These are phyloP conservation scores for Melampsora larici-populina DNA, from an alignment of 1,284 basidiomycete genomes.

Conservation along the genomic window DNA sequence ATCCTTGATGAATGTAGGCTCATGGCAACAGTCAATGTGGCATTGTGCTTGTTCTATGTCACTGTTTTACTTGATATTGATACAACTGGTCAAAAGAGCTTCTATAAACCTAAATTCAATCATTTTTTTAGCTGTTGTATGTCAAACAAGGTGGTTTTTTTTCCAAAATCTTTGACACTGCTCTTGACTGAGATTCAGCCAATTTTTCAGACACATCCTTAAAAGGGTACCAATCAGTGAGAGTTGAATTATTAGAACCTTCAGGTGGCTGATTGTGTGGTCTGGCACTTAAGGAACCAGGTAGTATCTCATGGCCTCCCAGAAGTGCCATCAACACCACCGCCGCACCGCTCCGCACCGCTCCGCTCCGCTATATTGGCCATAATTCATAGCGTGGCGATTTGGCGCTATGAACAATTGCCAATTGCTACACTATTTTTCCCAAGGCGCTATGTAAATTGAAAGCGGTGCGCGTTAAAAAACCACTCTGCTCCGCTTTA, in stretches of 20 bases:
- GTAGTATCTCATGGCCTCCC: slow-evolving; percentile 48
- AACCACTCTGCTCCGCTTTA: too few relatives aligned
- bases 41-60: slow-evolving; percentile 26
- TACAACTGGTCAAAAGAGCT: slow-evolving; percentile 60
- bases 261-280: background rate
- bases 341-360: too few relatives aligned
- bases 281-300: slow-evolving; percentile 43
- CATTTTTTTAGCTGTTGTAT: slow-evolving; percentile 79
- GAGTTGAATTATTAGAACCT: background rate
- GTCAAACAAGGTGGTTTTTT: slow-evolving; percentile 78
- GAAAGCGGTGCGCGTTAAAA: too few relatives aligned
- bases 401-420: too few relatives aligned
- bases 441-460: too few relatives aligned
- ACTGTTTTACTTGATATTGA: slow-evolving; percentile 45
- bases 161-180: slow-evolving; percentile 72
- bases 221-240: background rate
- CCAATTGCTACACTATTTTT: too few relatives aligned
- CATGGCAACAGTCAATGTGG: slow-evolving; percentile 60
- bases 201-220: background rate
- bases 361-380: too few relatives aligned
- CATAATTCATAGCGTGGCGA: too few relatives aligned
- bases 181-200: slow-evolving; percentile 49
- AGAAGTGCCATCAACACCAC: too few relatives aligned
- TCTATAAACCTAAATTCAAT: slow-evolving; percentile 78
- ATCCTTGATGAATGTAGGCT: slow-evolving; percentile 78